A percentile compares a stretch with the other conserved stretches of the same genome.
Evolutionary conservation across 345 rosid species (phyloP).

Genomic region (Heritiera fomes): DNA sequence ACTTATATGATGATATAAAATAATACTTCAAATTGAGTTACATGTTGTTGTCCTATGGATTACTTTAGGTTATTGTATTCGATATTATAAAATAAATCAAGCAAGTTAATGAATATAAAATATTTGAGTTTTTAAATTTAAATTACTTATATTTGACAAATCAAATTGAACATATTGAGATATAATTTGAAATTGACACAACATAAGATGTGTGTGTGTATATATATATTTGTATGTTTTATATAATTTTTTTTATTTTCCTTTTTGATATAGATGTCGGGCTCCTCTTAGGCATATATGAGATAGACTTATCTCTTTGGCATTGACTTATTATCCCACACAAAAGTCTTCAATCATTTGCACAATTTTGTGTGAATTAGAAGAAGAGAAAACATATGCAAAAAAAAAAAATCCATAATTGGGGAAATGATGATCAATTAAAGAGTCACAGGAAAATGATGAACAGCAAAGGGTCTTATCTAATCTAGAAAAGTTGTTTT

Average conservation of each 20-base stretch:
- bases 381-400: not conserved
- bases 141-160: too few species aligned
- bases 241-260: not conserved
- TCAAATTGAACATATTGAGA: too few species aligned
- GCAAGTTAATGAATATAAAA: too few species aligned
- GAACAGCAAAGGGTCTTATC: constrained; percentile 30
- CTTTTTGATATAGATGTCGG: not conserved
- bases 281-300: not conserved
- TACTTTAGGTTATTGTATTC: too few species aligned
- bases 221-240: too few species aligned
- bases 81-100: too few species aligned
- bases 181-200: too few species aligned
- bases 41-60: too few species aligned
- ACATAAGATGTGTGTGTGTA: too few species aligned
- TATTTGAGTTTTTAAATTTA: too few species aligned
- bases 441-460: not conserved
- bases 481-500: constrained; percentile 42
- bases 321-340: not conserved
- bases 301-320: constrained; percentile 10
- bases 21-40: too few species aligned
- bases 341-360: not conserved
- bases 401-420: not conserved
- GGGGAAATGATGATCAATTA: not conserved
- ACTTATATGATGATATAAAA: too few species aligned
- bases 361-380: not conserved